Base-by-base conservation (phyloP, 75 land plant genomes). In the Larix kaempferi region DNA sequence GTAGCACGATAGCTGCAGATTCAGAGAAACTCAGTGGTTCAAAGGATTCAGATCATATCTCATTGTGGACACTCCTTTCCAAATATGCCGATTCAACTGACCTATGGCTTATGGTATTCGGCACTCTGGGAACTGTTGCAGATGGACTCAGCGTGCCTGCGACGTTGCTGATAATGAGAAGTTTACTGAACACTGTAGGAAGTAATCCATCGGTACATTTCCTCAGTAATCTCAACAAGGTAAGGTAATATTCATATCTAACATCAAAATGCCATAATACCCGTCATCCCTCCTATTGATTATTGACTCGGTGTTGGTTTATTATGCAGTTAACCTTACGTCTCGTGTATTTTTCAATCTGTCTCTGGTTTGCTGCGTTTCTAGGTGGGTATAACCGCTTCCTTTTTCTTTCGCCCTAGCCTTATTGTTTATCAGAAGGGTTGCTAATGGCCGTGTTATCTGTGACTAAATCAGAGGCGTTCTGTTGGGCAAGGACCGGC, bases 71-170 rank as follows among this genome's bases (percentile, higher is more conserved):
- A 5, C 71, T 91, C 33, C 33, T 29, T 41, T 89, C 90, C 84
- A 81, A 82, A 83, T 90, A 83, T 58, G 88, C 96, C 8, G 91
- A 91, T 62, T 33, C 37, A 2, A 25, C 58, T 0, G 96, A 93
- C 61, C 41, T 29, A 74, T 58, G 73, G 80, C 57, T 93, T 72
- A 89, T 93, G 91, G 65, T 62, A 39, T 21, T 93, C 17, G 96
- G 94, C 23, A 81, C 79, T 71, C 16, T 88, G 19, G 96, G 92
- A 29, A 80, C 90, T 15, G 66, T 89, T 8, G 94, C 81, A 29
- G 92, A 93, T 79, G 96, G 96, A 4, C 41, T 86, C n/a, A 35
- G 84, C 13, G 33, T 83, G 35, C 89, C 91, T 17, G 4, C 82
- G 7, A 76, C 80, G 61, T 69, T 90, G 35, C 22, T 73, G 11